Percentiles rank a stretch among this genome's conserved stretches.
Evolutionary conservation across 2,329 filamentous ascomycete genomes (phyloP).

Genomic region (Diaporthe citri): DNA sequence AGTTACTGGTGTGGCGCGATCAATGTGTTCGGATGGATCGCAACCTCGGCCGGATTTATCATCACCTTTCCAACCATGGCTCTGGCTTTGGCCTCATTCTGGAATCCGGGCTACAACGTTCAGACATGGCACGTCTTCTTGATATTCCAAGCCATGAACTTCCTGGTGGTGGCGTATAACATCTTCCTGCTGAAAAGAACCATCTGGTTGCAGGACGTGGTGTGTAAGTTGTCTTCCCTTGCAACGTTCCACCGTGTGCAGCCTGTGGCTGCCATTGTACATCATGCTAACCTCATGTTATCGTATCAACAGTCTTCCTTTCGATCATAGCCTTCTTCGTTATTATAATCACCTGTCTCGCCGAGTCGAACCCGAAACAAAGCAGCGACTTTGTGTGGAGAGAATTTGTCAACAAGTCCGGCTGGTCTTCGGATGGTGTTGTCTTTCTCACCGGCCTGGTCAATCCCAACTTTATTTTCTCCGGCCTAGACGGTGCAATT

Average conservation of each 20-base stretch:
- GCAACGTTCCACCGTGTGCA: too few relatives aligned
- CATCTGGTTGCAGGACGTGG: constrained; percentile 26
- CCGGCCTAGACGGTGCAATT: constrained; percentile 52
- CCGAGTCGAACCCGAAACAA: constrained; percentile 42
- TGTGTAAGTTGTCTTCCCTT: constrained; percentile 9
- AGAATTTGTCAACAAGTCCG: constrained; percentile 47
- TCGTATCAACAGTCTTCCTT: constrained; percentile 40
- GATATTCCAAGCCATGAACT: constrained; percentile 36
- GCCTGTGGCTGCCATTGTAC: too few relatives aligned
- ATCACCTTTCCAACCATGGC: constrained; percentile 36
- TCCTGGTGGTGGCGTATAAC: constrained; percentile 36
- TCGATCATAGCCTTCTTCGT: constrained; percentile 48
- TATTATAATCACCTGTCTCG: constrained; percentile 49
- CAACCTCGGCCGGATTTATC: constrained; percentile 35
- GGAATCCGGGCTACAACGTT: constrained; percentile 34
- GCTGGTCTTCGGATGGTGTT: constrained; percentile 47
- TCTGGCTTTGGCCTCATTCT: constrained; percentile 33
- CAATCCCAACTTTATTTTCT: constrained; percentile 53
- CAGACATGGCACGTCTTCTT: constrained; percentile 39
- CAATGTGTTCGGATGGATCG: constrained; percentile 40
- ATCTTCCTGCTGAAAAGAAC: constrained; percentile 34
- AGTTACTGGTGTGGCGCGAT: constrained; percentile 40
- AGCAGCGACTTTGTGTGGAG: constrained; percentile 47
- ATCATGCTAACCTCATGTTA: too few relatives aligned
- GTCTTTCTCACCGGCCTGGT: constrained; percentile 55